Evolutionary conservation across 2,329 filamentous ascomycete species (phyloP), one percentile per base, ranked within the genome.

Genomic region (Ilyonectria destructans): DNA sequence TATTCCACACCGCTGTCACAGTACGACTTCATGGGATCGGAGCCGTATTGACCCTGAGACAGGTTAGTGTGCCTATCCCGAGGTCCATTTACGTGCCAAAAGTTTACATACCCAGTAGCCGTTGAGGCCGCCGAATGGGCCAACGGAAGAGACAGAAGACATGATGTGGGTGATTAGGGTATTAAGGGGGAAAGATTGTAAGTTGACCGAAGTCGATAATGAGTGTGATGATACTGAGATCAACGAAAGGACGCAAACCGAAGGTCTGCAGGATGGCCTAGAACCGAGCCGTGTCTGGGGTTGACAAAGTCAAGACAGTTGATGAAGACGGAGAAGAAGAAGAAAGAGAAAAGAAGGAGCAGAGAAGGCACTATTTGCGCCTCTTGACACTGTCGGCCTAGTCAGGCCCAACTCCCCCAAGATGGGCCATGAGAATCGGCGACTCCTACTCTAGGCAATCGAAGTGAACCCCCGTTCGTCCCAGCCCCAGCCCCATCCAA

Each of bases 171-270:
- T 51, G 54, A 61, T 69, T 69, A 68, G 58, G 21, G 54, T 68
- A 69, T 70, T 70, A 73, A 46, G 21, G 31, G 62, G 64, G 59
- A 80, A 77, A 69, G 80, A 82, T 31, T 72, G 81, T 70, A 78
- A 79, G 63, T 62, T 74, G 79, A 77, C 77, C 79, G 70, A 81
- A 65, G 78, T 78, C 78, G 56, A 67, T 43, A 81, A 78, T 67
- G 80, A 81, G 71, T 73, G 77, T 78, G 69, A 73, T 78, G 65
- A 68, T 74, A 51, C 71, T 68, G 35, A 58, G 72, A 77, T 79
- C 72, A 83, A 82, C 63, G 81, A 83, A 81, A 76, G 80, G 79
- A 82, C 80, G 79, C 78, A 82, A 79, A 81, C 78, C 76, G 75
- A 71, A 71, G 58, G 79, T 78, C 71, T 77, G 77, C 80, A 81